A percentile compares a stretch with the other conserved stretches of the same genome.
Conservation (phyloP, 768 basidiomycete genomes). For the Rhodotorula kratochvilovae region DNA sequence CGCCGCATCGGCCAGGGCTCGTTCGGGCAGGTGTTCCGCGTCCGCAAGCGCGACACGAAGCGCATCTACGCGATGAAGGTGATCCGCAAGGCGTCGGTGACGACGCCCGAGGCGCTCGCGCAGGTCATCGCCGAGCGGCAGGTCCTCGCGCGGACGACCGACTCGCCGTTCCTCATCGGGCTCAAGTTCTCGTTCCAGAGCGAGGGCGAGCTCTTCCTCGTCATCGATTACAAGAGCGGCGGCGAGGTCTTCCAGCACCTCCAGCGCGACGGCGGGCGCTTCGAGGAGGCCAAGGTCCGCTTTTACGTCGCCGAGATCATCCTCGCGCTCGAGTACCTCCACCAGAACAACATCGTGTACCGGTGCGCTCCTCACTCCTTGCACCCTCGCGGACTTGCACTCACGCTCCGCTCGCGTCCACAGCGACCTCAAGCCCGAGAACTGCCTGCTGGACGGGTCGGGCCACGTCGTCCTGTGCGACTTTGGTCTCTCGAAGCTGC, state of each 20-base stretch:
- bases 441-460: conserved; percentile 91
- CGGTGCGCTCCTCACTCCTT: conserved; percentile 26
- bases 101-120: conserved; percentile 83
- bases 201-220: conserved; percentile 29
- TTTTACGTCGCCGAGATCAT: conserved; percentile 96
- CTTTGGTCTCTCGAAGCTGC: conserved; percentile 76
- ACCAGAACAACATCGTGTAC: conserved; percentile 89
- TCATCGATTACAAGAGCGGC: conserved; percentile 55
- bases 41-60: conserved; percentile 92
- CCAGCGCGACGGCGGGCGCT: conserved; percentile 89
- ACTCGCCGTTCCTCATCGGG: conserved; percentile 91
- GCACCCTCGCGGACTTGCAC: background rate
- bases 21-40: conserved; percentile 92
- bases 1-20: conserved; percentile 96
- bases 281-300: conserved; percentile 83
- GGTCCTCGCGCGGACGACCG: conserved; percentile 63
- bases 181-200: conserved; percentile 66
- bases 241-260: conserved; percentile 99
- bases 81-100: conserved; percentile 89
- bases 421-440: conserved; percentile 88
- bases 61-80: conserved; percentile 98
- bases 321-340: conserved; percentile 86
- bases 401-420: too few relatives aligned
- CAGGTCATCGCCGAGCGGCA: conserved; percentile 91
- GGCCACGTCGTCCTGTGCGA: conserved; percentile 97